These are phyloP conservation scores for Xylariaceae sp. DNA, from an alignment of 2,329 filamentous ascomycete genomes.

Conservation along the genomic window DNA sequence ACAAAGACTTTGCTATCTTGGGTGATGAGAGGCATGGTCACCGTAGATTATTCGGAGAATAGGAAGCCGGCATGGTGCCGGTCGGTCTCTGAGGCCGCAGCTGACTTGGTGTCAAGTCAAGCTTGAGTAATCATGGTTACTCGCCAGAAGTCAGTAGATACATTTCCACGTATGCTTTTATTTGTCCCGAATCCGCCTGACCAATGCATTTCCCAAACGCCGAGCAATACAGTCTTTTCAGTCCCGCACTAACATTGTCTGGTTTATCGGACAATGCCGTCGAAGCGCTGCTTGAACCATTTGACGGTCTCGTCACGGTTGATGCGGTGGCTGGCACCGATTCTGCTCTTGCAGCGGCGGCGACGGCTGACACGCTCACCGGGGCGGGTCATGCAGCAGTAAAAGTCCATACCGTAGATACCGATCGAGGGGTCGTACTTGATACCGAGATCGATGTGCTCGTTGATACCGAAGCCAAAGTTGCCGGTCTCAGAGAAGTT, in stretches of 20 bases:
- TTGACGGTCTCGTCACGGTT: slow-evolving; percentile 91
- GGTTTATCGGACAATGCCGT: slow-evolving; percentile 96
- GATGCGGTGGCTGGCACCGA: slow-evolving; percentile 89
- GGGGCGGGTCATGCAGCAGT: slow-evolving; percentile 99
- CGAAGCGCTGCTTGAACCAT: slow-evolving; percentile 90
- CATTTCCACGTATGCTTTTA: slow-evolving; percentile 35
- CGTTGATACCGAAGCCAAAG: slow-evolving; percentile 99
- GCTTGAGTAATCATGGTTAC: slow-evolving; percentile 45
- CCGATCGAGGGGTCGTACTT: slow-evolving; percentile 98
- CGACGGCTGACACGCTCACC: slow-evolving; percentile 97
- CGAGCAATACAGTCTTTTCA: slow-evolving; percentile 27
- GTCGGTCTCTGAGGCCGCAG: slow-evolving; percentile 70
- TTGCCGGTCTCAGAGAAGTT: slow-evolving; percentile 99
- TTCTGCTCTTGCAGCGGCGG: slow-evolving; percentile 78
- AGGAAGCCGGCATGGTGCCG: slow-evolving; percentile 59
- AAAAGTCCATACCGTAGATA: slow-evolving; percentile 99
- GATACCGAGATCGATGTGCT: slow-evolving; percentile 99
- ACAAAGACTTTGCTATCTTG: slow-evolving; percentile 4
- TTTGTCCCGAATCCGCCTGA: slow-evolving; percentile 37
- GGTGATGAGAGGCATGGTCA: slow-evolving; percentile 19
- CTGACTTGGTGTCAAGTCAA: slow-evolving; percentile 54
- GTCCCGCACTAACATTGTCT: slow-evolving; percentile 17
- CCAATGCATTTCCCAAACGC: slow-evolving; percentile 35
- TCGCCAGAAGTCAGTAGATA: slow-evolving; percentile 38
- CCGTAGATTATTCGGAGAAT: slow-evolving; percentile 20